Base-by-base conservation (phyloP, 306 rosid species). In the Mimosa bimucronata region DNA sequence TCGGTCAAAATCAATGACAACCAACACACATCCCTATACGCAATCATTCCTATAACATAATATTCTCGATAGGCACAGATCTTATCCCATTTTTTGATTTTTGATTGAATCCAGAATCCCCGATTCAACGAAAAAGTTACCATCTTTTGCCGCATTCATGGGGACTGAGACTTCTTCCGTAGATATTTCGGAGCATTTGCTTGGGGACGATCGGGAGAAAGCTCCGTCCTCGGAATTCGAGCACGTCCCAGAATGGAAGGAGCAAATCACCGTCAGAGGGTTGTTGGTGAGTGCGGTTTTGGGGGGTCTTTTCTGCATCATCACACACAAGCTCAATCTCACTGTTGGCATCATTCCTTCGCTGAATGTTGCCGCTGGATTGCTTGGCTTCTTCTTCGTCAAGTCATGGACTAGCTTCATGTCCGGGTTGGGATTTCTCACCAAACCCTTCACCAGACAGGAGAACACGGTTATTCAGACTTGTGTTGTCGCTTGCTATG, bases 381-480 rank as follows among this genome's bases (percentile, higher is more conserved):
- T 95, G 84, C 79, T 93, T 52, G 99, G 99, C 0, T 95, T 93
- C 87, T 93, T 95, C 88, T 89, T 90, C 76, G 97, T 95, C 9
- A 93, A 88, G 86, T 89, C 96, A 0, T 93, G 98, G 99, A 91
- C 98, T 28, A 76, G 86, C 1, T 84, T 90, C 79, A 79, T 91
- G 83, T 70, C 85, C 48, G 86, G 85, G 69, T 29, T 95, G 4
- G 97, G 98, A 8, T 30, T 91, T 79, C 50, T 81, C 23, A 77
- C 87, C 18, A 67, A 76, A 48, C 98, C 97, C 31, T 95, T 95
- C 50, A 91, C 99, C 34, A 79, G 87, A 66, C 98, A 95, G 80
- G 99, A 91, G 94, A 93, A 95, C 85, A 93, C 99, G 42, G 99
- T 91, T 71, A 95, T 95, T 66, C 99, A 95, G 90, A 95, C 99